Conservation (phyloP, 352 stramenopile genomes). For the Phytopythium chamaehyphon region DNA sequence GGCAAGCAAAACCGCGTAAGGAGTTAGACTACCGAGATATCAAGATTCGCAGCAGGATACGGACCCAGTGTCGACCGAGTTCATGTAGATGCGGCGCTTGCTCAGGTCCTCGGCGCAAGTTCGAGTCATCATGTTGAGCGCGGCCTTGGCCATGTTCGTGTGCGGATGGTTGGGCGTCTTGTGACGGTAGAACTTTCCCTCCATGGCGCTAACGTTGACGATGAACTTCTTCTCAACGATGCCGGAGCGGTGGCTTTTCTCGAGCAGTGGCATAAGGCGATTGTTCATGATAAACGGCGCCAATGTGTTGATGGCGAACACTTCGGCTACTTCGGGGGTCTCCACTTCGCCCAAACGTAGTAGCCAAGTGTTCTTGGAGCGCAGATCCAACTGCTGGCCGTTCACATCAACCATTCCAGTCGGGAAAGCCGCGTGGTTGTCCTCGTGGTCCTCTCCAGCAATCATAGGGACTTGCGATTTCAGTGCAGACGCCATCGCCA, state of each 20-base stretch:
- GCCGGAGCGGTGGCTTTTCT: constrained; percentile 30
- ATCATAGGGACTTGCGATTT: constrained; percentile 84
- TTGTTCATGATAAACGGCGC: constrained; percentile 97
- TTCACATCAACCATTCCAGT: constrained; percentile 92
- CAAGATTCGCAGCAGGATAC: constrained; percentile 11
- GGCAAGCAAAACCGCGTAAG: not conserved
- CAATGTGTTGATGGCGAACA: constrained; percentile 94
- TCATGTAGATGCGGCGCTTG: constrained; percentile 96
- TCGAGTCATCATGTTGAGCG: constrained; percentile 98
- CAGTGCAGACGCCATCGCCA: constrained; percentile 68
- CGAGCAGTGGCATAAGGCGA: constrained; percentile 88
- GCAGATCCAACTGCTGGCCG: constrained; percentile 94
- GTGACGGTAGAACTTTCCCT: constrained; percentile 97
- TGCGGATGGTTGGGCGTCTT: constrained; percentile 97
- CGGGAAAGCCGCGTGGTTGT: constrained; percentile 60
- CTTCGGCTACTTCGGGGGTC: constrained; percentile 80
- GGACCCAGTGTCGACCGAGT: constrained; percentile 95
- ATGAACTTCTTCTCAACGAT: constrained; percentile 88
- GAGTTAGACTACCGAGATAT: constrained; percentile 5
- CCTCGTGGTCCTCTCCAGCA: constrained; percentile 60
- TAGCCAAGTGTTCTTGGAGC: constrained; percentile 94
- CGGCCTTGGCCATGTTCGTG: constrained; percentile 98
- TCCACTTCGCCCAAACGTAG: constrained; percentile 93
- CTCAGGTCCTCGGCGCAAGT: constrained; percentile 94
- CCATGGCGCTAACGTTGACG: constrained; percentile 97